Evolutionary conservation across 1,284 basidiomycete genomes (phyloP).

Genomic region (Ceratobasidium sp.): DNA sequence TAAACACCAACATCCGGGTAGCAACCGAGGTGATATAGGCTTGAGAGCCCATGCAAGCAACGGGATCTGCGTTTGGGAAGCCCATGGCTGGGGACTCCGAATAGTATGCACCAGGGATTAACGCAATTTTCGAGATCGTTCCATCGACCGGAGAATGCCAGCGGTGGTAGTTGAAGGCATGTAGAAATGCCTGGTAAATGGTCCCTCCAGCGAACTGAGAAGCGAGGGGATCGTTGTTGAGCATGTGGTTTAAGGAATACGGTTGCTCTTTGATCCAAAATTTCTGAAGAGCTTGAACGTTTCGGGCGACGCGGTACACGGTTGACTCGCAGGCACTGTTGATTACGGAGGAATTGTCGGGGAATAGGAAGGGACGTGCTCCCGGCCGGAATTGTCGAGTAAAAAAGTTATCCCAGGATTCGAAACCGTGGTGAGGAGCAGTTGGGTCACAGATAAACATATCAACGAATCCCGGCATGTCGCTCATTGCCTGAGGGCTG

Average conservation of each 20-base stretch:
- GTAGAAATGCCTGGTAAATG: constrained; percentile 69
- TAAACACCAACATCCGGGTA: constrained; percentile 67
- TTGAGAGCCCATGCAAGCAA: constrained; percentile 56
- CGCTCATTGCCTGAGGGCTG: constrained; percentile 52
- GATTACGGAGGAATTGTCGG: constrained; percentile 56
- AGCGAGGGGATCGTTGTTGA: constrained; percentile 56
- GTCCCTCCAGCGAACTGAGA: constrained; percentile 64
- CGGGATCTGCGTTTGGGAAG: constrained; percentile 51
- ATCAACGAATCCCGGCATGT: constrained; percentile 52
- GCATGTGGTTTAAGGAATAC: constrained; percentile 62
- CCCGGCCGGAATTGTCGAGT: constrained; percentile 55
- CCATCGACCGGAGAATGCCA: constrained; percentile 69
- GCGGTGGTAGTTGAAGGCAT: constrained; percentile 65
- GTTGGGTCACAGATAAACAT: constrained; percentile 57
- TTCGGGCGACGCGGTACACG: constrained; percentile 52
- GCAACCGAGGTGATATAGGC: constrained; percentile 59
- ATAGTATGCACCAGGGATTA: constrained; percentile 68
- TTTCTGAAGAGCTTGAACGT: constrained; percentile 58
- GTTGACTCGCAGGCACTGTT: constrained; percentile 52
- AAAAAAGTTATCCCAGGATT: constrained; percentile 59
- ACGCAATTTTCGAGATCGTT: constrained; percentile 60
- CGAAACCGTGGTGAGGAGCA: constrained; percentile 55
- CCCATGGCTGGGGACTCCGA: constrained; percentile 54
- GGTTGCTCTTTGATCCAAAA: constrained; percentile 67
- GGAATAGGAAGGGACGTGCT: constrained; percentile 55